Evolutionary conservation across 2,329 filamentous ascomycete genomes (phyloP).

Genomic region (Fusarium tuaranense): DNA sequence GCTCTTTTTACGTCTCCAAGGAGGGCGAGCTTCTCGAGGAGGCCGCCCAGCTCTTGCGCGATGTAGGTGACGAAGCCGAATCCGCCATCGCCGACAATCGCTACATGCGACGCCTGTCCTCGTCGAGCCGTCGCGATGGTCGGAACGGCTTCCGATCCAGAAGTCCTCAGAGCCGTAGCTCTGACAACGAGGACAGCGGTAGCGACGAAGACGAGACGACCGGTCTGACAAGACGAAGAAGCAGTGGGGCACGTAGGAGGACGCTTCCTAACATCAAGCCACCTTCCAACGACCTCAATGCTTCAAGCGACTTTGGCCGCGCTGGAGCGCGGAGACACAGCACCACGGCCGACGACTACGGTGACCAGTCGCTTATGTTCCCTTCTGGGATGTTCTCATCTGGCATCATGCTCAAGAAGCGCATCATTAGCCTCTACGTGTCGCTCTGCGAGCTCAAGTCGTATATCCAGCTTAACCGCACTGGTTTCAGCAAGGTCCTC

Average conservation of each 20-base stretch:
- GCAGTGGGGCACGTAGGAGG: conserved; percentile 54
- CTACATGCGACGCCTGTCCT: conserved; percentile 49
- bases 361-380: conserved; percentile 77
- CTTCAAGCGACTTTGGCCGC: conserved; percentile 69
- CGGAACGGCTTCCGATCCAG: conserved; percentile 39
- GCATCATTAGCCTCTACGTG: conserved; percentile 88
- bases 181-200: conserved; percentile 73
- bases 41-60: conserved; percentile 79
- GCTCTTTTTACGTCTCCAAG: conserved; percentile 89
- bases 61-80: conserved; percentile 75
- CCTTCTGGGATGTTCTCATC: conserved; percentile 72
- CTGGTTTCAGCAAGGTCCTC: conserved; percentile 93
- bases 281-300: conserved; percentile 65
- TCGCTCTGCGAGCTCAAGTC: conserved; percentile 95
- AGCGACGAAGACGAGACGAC: conserved; percentile 72
- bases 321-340: conserved; percentile 70
- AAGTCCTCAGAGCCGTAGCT: conserved; percentile 58
- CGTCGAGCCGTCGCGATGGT: conserved; percentile 30
- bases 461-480: conserved; percentile 95
- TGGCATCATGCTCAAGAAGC: conserved; percentile 90
- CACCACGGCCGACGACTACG: conserved; percentile 79
- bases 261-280: conserved; percentile 53
- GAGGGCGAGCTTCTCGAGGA: conserved; percentile 89
- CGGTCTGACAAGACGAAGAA: conserved; percentile 60
- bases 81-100: conserved; percentile 61